These are phyloP conservation scores for Anthracocystis setariae DNA, from an alignment of 1,284 basidiomycete genomes.

Conservation along the genomic window DNA sequence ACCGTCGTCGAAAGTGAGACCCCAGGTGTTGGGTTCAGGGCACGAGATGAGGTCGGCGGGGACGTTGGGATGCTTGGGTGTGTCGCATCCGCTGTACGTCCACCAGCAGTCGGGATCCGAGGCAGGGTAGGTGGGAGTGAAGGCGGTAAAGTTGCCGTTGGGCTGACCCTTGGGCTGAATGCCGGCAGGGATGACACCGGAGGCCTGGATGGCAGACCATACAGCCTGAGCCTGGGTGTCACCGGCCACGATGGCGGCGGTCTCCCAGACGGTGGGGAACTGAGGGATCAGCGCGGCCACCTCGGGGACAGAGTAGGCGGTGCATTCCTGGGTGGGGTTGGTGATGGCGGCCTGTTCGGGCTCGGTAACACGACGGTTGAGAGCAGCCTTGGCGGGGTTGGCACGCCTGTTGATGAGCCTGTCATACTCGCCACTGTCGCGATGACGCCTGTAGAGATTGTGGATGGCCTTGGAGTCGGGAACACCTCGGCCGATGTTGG, in stretches of 20 bases:
- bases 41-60: conserved; percentile 68
- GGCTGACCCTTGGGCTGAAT: conserved; percentile 66
- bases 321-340: conserved; percentile 47
- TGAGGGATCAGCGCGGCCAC: conserved; percentile 42
- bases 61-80: conserved; percentile 62
- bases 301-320: conserved; percentile 51
- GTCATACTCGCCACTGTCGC: conserved; percentile 46
- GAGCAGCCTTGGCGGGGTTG: conserved; percentile 22
- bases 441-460: conserved; percentile 41
- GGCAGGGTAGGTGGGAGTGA: conserved; percentile 44
- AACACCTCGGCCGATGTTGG: conserved; percentile 55
- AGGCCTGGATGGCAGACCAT: conserved; percentile 60
- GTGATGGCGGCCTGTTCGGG: conserved; percentile 45
- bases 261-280: conserved; percentile 66
- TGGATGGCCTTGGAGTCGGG: conserved; percentile 40
- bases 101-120: conserved; percentile 66
- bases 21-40: conserved; percentile 71
- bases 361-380: conserved; percentile 40
- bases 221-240: conserved; percentile 68
- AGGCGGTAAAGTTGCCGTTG: conserved; percentile 39
- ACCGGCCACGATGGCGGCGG: conserved; percentile 66
- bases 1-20: conserved; percentile 71
- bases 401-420: conserved; percentile 45
- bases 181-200: conserved; percentile 65
- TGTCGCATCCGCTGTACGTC: conserved; percentile 58